Conservation (phyloP, 164 flowering plant genomes). For the Litsea cubeba region DNA sequence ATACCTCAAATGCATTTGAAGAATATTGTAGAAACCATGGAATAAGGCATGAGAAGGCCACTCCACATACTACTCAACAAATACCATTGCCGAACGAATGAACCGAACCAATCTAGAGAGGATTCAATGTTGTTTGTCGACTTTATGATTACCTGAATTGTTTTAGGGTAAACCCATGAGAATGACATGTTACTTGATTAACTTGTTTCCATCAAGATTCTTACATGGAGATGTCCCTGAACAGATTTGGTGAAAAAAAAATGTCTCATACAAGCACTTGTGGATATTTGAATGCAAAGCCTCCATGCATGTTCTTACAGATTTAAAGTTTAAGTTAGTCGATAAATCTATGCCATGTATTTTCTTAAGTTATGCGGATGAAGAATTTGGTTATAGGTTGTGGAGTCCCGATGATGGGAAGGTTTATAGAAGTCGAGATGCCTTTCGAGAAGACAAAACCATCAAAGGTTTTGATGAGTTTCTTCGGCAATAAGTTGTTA, state of each 20-base stretch:
- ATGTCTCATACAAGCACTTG: background rate
- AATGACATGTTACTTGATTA: background rate
- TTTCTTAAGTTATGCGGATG: background rate
- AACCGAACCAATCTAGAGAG: background rate
- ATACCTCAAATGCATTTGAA: background rate
- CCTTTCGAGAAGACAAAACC: background rate
- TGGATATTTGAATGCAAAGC: background rate
- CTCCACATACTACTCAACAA: background rate
- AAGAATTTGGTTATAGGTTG: background rate
- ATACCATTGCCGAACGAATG: background rate
- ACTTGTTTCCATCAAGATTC: background rate
- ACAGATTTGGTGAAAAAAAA: background rate
- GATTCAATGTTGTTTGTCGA: background rate
- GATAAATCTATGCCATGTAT: background rate
- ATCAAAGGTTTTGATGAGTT: too few species aligned
- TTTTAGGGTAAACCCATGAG: background rate
- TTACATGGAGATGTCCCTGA: background rate
- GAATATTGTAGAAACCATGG: background rate
- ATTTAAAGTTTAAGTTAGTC: background rate
- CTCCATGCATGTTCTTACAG: background rate
- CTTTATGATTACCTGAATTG: background rate
- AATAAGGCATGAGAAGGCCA: background rate
- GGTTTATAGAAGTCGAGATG: background rate
- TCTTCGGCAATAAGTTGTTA: too few species aligned
- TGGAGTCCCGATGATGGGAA: background rate